Percentiles rank a stretch among this genome's conserved stretches.
Evolutionary conservation across 371 early-diverging fungal species (phyloP).

Genomic region (Coemansia sp.): DNA sequence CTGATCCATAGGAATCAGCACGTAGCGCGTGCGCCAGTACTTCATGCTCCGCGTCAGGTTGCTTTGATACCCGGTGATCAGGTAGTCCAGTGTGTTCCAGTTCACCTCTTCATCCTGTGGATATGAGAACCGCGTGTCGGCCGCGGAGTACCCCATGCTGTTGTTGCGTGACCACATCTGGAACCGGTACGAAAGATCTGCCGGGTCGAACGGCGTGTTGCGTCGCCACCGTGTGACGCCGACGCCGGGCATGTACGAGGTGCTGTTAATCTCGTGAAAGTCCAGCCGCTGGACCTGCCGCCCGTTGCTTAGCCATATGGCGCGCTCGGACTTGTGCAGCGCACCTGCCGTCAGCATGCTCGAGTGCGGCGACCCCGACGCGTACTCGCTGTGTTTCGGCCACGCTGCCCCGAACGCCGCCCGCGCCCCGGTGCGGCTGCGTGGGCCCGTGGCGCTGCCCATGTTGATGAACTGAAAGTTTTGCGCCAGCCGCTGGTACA

Average conservation of each 20-base stretch:
- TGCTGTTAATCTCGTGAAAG: conserved; percentile 24
- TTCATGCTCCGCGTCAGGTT: conserved; percentile 75
- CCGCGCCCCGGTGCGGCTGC: conserved; percentile 4
- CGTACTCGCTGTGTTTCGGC: conserved; percentile 5
- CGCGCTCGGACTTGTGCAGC: conserved; percentile 14
- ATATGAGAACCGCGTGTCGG: conserved; percentile 68
- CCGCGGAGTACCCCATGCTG: conserved; percentile 58
- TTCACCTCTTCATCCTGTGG: conserved; percentile 74
- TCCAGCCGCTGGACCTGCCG: conserved; percentile 47
- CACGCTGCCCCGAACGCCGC: conserved; percentile 1
- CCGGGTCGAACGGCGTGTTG: conserved; percentile 60
- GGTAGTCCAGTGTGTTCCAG: conserved; percentile 92
- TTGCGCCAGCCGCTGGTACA: conserved; percentile 87
- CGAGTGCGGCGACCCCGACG: conserved; percentile 1
- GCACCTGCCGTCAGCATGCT: conserved; percentile 3
- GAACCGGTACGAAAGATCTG: conserved; percentile 70
- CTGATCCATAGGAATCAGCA: conserved; percentile 82
- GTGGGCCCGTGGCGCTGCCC: not conserved
- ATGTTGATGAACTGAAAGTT: conserved; percentile 80
- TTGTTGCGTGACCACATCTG: conserved; percentile 83
- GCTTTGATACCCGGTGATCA: conserved; percentile 83
- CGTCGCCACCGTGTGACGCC: conserved; percentile 84
- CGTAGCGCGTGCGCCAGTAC: conserved; percentile 88
- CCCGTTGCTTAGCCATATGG: conserved; percentile 51
- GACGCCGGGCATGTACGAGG: conserved; percentile 34